These are phyloP conservation scores for Lavandula angustifolia DNA, from an alignment of 257 asterid genomes.

Conservation along the genomic window DNA sequence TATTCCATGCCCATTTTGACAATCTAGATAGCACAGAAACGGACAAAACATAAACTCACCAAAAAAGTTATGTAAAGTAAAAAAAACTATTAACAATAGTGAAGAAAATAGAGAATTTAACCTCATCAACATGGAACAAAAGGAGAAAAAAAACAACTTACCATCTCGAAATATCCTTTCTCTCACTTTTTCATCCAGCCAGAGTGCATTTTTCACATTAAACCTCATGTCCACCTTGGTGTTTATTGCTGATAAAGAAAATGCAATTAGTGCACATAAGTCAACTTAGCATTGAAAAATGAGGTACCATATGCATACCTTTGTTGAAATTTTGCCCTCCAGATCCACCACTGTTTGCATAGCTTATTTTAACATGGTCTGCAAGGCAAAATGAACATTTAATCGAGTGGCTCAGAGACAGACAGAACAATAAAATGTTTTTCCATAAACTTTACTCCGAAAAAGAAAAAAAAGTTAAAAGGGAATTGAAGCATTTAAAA, in stretches of 20 bases:
- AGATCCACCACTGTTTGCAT: conserved; percentile 91
- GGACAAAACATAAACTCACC: too few relatives aligned
- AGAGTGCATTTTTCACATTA: conserved; percentile 69
- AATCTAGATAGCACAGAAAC: too few relatives aligned
- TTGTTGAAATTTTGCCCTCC: conserved; percentile 79
- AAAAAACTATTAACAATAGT: not conserved
- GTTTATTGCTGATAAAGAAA: conserved; percentile 52
- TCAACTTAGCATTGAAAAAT: conserved; percentile 10
- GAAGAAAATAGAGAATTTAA: conserved; percentile 11
- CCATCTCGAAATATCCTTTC: conserved; percentile 88
- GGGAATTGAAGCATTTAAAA: conserved; percentile 15
- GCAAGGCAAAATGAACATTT: conserved; percentile 30
- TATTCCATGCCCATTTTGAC: not conserved
- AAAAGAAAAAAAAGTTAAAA: conserved; percentile 13
- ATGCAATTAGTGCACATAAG: conserved; percentile 17
- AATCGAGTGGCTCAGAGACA: conserved; percentile 15
- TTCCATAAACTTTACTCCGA: not conserved
- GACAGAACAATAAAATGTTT: conserved; percentile 9
- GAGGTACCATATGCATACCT: conserved; percentile 54
- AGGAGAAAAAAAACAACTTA: conserved; percentile 33
- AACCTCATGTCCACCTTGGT: conserved; percentile 98
- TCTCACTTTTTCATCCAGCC: conserved; percentile 82
- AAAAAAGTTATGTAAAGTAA: conserved; percentile 1
- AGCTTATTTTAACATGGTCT: conserved; percentile 82
- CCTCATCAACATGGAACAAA: conserved; percentile 14